These are phyloP conservation scores for Scenedesmus sp. DNA, from an alignment of 163 green algal genomes.

Conservation along the genomic window DNA sequence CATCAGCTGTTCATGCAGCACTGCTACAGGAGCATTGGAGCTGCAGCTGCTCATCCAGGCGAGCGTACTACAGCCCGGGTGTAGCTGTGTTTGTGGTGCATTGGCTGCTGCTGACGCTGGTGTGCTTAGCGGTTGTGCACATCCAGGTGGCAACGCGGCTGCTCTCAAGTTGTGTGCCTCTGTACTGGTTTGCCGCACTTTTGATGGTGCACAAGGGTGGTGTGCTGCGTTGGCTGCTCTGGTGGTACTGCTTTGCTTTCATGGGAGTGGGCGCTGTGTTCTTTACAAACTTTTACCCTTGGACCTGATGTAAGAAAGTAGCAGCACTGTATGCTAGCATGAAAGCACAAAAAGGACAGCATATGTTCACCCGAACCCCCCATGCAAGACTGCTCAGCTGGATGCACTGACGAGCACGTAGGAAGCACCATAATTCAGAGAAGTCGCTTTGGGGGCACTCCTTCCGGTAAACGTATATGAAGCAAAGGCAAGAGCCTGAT, in stretches of 20 bases:
- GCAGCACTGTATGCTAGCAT: too few species aligned
- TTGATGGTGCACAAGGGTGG: slow-evolving; percentile 47
- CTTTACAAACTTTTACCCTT: slow-evolving; percentile 91
- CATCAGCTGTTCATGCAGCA: neutral
- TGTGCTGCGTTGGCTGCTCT: slow-evolving; percentile 62
- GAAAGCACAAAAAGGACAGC: too few species aligned
- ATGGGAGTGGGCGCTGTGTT: slow-evolving; percentile 75
- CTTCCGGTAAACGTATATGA: too few species aligned
- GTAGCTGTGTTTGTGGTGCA: slow-evolving; percentile 82
- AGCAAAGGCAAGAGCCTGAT: too few species aligned
- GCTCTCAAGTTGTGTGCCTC: slow-evolving; percentile 79
- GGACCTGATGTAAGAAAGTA: slow-evolving; percentile 86
- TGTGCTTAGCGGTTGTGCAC: slow-evolving; percentile 85
- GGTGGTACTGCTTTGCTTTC: slow-evolving; percentile 76
- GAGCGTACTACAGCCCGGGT: slow-evolving; percentile 56
- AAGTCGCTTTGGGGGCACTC: too few species aligned
- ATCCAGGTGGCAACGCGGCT: slow-evolving; percentile 95
- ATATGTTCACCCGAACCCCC: too few species aligned
- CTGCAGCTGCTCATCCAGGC: neutral
- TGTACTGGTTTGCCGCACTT: slow-evolving; percentile 87
- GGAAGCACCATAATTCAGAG: too few species aligned
- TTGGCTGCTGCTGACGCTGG: slow-evolving; percentile 76
- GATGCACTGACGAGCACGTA: too few species aligned
- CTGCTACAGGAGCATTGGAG: neutral
- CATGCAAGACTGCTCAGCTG: too few species aligned